phyloP scores from a whole-genome alignment of 495 filamentous ascomycete species.

The Aspergillus funiculosus region DNA sequence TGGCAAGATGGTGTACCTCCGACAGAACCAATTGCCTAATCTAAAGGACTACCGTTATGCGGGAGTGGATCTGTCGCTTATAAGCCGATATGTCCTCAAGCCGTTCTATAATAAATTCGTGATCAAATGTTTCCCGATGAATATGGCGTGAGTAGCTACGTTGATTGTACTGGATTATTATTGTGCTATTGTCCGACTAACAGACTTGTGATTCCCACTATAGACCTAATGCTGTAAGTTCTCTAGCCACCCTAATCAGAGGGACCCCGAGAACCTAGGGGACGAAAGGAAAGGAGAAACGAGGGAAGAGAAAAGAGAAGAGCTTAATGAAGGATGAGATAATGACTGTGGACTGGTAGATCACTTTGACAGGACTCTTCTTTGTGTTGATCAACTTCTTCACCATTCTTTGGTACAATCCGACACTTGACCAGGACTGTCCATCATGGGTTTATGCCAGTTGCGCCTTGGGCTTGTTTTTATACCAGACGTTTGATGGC shows the following conservation, averaged over 20 bases:
- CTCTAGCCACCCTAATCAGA: not conserved
- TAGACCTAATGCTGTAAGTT: slow-evolving; percentile 59
- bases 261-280: not conserved
- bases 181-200: slow-evolving; percentile 19
- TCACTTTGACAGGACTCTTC: slow-evolving; percentile 85
- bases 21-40: slow-evolving; percentile 81
- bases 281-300: not conserved
- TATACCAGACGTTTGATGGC: slow-evolving; percentile 98
- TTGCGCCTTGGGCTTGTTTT: slow-evolving; percentile 82
- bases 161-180: slow-evolving; percentile 5
- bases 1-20: slow-evolving; percentile 76
- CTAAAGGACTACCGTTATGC: slow-evolving; percentile 90
- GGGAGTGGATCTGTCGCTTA: slow-evolving; percentile 78
- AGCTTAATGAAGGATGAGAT: not conserved
- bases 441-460: slow-evolving; percentile 90
- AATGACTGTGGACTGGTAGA: slow-evolving; percentile 40
- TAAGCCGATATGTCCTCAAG: slow-evolving; percentile 88
- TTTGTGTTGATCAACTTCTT: slow-evolving; percentile 90
- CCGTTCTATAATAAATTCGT: slow-evolving; percentile 95
- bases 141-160: slow-evolving; percentile 71
- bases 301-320: not conserved
- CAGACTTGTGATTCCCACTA: slow-evolving; percentile 14
- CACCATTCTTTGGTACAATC: slow-evolving; percentile 93
- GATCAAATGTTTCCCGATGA: slow-evolving; percentile 90
- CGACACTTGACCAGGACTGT: slow-evolving; percentile 88